Percentiles rank a stretch among this genome's conserved stretches.
phyloP scores from a whole-genome alignment of 495 filamentous ascomycete genomes.

The Echria macrotheca region DNA sequence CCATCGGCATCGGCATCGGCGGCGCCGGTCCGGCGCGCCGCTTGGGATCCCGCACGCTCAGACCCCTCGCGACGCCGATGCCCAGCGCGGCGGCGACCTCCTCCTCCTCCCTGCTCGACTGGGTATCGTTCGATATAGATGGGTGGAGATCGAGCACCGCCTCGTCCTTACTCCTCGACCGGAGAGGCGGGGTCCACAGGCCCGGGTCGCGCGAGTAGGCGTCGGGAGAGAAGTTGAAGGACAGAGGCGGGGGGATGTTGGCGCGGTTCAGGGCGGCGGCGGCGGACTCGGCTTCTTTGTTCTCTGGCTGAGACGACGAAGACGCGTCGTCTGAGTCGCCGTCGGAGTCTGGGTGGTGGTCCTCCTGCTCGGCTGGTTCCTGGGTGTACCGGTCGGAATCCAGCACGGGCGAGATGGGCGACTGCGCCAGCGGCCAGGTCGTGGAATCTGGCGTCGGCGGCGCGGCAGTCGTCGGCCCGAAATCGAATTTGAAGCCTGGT shows the following conservation, averaged over 20 bases:
- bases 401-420: constrained; percentile 4
- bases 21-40: too few relatives aligned
- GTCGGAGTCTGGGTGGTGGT: too few relatives aligned
- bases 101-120: neutral
- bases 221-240: constrained; percentile 26
- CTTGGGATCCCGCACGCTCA: constrained; percentile 20
- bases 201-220: constrained; percentile 24
- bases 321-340: too few relatives aligned
- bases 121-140: constrained; percentile 1
- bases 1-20: too few relatives aligned
- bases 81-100: constrained; percentile 11
- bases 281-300: neutral
- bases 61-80: constrained; percentile 28
- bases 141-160: constrained; percentile 9
- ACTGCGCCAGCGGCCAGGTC: constrained; percentile 21
- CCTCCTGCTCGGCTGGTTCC: too few relatives aligned
- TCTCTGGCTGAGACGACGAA: too few relatives aligned
- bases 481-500: constrained; percentile 30
- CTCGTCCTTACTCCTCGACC: neutral
- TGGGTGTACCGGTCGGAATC: neutral
- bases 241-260: constrained; percentile 9
- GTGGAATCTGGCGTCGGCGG: constrained; percentile 26
- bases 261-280: constrained; percentile 10
- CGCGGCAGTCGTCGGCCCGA: constrained; percentile 14
- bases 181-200: constrained; percentile 21